Base-by-base conservation (phyloP, 352 stramenopile genomes). In the Phytopythium delawarense region DNA sequence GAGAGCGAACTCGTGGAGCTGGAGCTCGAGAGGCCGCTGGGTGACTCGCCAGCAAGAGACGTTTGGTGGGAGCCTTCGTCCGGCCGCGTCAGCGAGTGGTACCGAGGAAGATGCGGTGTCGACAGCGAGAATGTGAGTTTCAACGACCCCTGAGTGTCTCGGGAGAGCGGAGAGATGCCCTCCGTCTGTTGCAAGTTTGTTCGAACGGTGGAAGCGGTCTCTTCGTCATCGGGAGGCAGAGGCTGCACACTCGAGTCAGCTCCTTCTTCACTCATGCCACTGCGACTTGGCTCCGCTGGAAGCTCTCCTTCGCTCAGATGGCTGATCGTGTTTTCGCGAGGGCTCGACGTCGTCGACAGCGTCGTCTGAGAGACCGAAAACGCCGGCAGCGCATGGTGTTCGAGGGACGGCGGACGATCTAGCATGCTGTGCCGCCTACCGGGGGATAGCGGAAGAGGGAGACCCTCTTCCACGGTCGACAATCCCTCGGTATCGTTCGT, bases 41-140 rank as follows among this genome's bases (percentile, higher is more conserved):
- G 37, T 9, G 67, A 53, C 16, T 51, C 39, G 54, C 23, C 60
- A 49, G 59, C 20, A 8, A 32, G 30, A 20, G 49, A 64, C 23
- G 28, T 48, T 4, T 53, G 39, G 11, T 34, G 25, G 25, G 20
- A 4, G 25, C n/a, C 28, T 37, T 69, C 66, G 2, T 61, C 42
- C 20, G 25, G 9, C 2, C 23, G 49, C 2, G n/a, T 37, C 23
- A 53, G 64, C 37, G 57, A 65, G 51, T 40, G 28, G 51, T 45
- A 57, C 7, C 35, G 51, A 9, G 51, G 51, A 11, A 57, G 51
- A 9, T 45, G 30, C 3, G 32, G 32, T 21, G 51, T 57, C 7
- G 51, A 57, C 18, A 23, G 25, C 9, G 51, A 57, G 5, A 8
- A 32, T 0, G 51, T 45, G n/a, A 20, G 25, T 11, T 23, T 28